These are phyloP conservation scores for Berkeleyomyces basicola DNA, from an alignment of 2,329 filamentous ascomycete genomes.

Conservation along the genomic window DNA sequence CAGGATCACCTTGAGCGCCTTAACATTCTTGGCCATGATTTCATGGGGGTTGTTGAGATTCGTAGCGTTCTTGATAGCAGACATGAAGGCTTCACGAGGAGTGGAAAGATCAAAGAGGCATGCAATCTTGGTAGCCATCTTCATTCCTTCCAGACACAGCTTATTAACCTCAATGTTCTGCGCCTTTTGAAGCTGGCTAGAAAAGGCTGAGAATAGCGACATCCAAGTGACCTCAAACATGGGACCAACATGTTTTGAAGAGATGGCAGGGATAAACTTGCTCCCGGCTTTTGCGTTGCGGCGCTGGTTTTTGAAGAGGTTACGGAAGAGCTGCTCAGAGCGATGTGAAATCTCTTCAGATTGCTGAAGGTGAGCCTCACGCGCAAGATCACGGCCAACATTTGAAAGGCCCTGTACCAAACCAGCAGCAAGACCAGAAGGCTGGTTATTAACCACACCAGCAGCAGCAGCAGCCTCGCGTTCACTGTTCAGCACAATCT, in stretches of 20 bases:
- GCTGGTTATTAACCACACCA: conserved; percentile 41
- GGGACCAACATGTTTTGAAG: conserved; percentile 83
- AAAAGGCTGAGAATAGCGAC: conserved; percentile 92
- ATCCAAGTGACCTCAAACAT: conserved; percentile 99
- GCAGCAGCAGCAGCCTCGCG: conserved; percentile 73
- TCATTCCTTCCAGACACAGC: conserved; percentile 88
- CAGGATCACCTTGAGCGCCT: conserved; percentile 78
- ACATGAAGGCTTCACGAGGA: conserved; percentile 88
- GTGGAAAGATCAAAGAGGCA: conserved; percentile 88
- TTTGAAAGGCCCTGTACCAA: conserved; percentile 83
- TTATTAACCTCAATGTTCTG: conserved; percentile 86
- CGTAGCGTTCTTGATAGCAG: conserved; percentile 79
- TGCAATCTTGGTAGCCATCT: conserved; percentile 79
- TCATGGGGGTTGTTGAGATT: conserved; percentile 92
- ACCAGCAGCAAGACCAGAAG: conserved; percentile 59
- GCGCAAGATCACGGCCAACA: conserved; percentile 75
- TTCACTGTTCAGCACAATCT: conserved; percentile 90
- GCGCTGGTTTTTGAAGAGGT: conserved; percentile 75
- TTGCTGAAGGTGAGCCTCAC: conserved; percentile 85
- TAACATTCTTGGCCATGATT: conserved; percentile 90
- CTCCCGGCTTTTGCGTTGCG: conserved; percentile 54
- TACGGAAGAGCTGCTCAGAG: conserved; percentile 78
- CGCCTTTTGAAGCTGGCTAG: conserved; percentile 81
- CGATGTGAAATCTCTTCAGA: conserved; percentile 74
- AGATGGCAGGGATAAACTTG: conserved; percentile 82